phyloP scores from a whole-genome alignment of 768 basidiomycete species.

The Mycena vitilis region DNA sequence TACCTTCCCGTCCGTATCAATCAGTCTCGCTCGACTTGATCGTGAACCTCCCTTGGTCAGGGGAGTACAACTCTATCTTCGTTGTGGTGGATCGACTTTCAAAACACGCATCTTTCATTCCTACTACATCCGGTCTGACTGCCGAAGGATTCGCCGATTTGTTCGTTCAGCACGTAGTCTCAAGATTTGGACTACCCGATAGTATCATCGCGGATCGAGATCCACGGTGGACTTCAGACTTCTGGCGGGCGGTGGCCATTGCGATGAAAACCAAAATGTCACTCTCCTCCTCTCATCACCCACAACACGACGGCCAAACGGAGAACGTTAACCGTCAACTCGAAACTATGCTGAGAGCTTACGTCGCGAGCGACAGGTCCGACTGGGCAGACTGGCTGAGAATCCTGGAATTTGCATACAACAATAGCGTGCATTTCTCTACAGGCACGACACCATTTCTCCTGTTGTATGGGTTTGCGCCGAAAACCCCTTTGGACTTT shows the following conservation, averaged over 20 bases:
- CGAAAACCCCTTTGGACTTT: too few species aligned
- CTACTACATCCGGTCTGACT: conserved; percentile 11
- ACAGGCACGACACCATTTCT: too few species aligned
- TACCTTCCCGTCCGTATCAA: conserved; percentile 37
- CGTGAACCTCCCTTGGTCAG: conserved; percentile 39
- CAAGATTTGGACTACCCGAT: conserved; percentile 18
- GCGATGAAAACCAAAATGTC: conserved; percentile 3
- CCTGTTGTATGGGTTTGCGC: too few species aligned
- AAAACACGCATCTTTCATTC: conserved; percentile 28
- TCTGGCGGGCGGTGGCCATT: conserved; percentile 17
- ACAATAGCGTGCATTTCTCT: background rate
- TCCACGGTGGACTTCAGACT: conserved; percentile 14
- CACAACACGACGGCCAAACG: conserved; percentile 2
- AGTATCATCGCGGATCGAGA: conserved; percentile 26
- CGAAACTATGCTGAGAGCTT: conserved; percentile 3
- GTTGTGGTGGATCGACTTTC: conserved; percentile 1
- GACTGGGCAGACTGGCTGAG: background rate
- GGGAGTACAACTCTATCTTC: conserved; percentile 24
- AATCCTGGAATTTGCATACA: conserved; percentile 1
- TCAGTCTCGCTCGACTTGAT: conserved; percentile 43
- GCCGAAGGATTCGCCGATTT: conserved; percentile 3
- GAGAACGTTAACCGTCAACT: conserved; percentile 5
- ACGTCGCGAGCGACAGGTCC: background rate
- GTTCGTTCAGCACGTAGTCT: background rate
- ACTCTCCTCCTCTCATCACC: background rate